A percentile compares a stretch with the other conserved stretches of the same genome.
These are phyloP conservation scores for Trichoderma sp. DNA, from an alignment of 2,329 filamentous ascomycete genomes.

Conservation along the genomic window DNA sequence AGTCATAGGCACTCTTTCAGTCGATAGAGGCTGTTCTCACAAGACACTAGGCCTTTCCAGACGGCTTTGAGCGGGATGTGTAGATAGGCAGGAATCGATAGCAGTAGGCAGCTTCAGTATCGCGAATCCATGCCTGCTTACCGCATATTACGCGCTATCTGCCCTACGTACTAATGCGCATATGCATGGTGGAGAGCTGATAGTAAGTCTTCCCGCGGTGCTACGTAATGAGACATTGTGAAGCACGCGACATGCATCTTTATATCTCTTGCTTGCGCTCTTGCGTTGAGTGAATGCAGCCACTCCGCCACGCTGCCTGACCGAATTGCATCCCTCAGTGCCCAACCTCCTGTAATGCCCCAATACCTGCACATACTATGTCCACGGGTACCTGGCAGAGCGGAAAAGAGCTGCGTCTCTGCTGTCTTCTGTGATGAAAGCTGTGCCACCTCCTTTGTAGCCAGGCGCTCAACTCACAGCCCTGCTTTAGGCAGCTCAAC, in stretches of 20 bases:
- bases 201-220: not conserved
- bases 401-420: not conserved
- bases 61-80: not conserved
- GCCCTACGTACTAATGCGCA: not conserved
- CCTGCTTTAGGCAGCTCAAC: not conserved
- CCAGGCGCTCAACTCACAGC: not conserved
- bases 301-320: not conserved
- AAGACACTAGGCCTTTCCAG: not conserved
- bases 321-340: not conserved
- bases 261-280: not conserved
- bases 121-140: not conserved
- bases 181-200: not conserved
- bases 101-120: not conserved
- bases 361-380: not conserved
- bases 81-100: not conserved
- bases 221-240: not conserved
- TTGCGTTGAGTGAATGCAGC: not conserved
- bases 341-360: not conserved
- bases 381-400: not conserved
- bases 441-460: not conserved
- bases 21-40: not conserved
- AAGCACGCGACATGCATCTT: not conserved
- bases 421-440: not conserved
- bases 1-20: not conserved
- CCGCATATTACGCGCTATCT: not conserved